A percentile compares a stretch with the other conserved stretches of the same genome.
phyloP scores from a whole-genome alignment of 306 rosid genomes.

The Vicia villosa region DNA sequence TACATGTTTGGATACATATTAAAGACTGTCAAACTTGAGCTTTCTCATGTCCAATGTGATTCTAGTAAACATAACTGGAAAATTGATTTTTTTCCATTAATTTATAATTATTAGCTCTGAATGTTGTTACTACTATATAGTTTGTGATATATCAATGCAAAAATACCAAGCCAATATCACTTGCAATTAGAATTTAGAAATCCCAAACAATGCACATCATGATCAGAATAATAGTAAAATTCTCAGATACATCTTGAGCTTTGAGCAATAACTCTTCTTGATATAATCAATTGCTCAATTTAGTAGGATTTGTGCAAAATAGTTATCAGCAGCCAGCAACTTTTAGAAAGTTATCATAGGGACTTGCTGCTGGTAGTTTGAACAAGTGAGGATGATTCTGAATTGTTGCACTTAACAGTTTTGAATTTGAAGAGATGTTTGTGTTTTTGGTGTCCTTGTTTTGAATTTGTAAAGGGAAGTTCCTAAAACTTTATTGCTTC shows the following conservation, averaged over 20 bases:
- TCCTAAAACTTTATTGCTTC: slow-evolving; percentile 45
- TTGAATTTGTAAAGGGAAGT: slow-evolving; percentile 36
- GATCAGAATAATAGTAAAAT: slow-evolving; percentile 16
- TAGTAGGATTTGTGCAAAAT: slow-evolving; percentile 8
- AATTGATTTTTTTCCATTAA: too few relatives aligned
- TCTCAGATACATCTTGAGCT: slow-evolving; percentile 1
- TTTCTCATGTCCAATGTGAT: too few relatives aligned
- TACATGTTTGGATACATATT: too few relatives aligned
- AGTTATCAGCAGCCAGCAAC: slow-evolving; percentile 83
- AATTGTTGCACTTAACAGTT: slow-evolving; percentile 45
- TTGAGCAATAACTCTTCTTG: slow-evolving; percentile 15
- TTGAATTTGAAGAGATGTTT: slow-evolving; percentile 16
- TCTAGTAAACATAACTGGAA: too few relatives aligned
- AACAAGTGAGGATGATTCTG: slow-evolving; percentile 54
- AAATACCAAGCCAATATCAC: too few relatives aligned
- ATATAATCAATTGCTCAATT: neutral
- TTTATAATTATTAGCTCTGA: too few relatives aligned
- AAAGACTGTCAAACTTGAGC: too few relatives aligned
- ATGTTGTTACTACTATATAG: too few relatives aligned
- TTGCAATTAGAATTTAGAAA: neutral
- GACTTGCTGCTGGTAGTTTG: slow-evolving; percentile 78
- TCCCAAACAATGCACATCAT: neutral
- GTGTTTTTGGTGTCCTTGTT: slow-evolving; percentile 41
- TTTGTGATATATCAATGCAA: too few relatives aligned
- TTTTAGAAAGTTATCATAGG: slow-evolving; percentile 82